Conservation (phyloP, 1,284 basidiomycete genomes). For the Rhodotorula glutinis region DNA sequence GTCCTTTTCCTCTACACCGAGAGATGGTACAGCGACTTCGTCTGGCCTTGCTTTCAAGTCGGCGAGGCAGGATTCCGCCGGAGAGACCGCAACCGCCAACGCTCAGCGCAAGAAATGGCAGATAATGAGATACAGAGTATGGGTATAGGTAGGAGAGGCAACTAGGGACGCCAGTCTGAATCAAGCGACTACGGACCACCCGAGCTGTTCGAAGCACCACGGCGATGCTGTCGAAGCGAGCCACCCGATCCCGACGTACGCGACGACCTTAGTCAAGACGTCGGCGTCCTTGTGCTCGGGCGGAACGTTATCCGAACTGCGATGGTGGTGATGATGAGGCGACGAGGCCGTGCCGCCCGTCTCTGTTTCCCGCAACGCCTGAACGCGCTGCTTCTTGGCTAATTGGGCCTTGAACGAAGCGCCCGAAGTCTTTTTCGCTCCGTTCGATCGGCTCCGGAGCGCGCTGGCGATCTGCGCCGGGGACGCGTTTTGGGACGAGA, state of each 20-base stretch:
- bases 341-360: not conserved
- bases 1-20: not conserved
- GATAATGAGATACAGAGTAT: too few species aligned
- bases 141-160: too few species aligned
- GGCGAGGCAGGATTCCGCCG: too few species aligned
- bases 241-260: slow-evolving; percentile 37
- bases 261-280: slow-evolving; percentile 36
- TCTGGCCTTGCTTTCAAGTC: too few species aligned
- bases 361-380: not conserved
- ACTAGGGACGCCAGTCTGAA: too few species aligned
- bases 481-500: slow-evolving; percentile 36
- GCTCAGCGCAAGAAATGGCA: not conserved
- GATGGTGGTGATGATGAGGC: not conserved
- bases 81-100: too few species aligned
- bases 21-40: too few species aligned
- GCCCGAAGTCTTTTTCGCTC: not conserved
- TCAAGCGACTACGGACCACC: slow-evolving; percentile 8
- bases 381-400: not conserved
- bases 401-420: not conserved
- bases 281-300: slow-evolving; percentile 30
- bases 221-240: slow-evolving; percentile 32
- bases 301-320: not conserved
- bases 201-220: slow-evolving; percentile 16
- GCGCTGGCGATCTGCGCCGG: slow-evolving; percentile 29
- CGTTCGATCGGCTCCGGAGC: not conserved